Conservation (phyloP, 1,284 basidiomycete genomes). For the Rhodotorula sp. region DNA sequence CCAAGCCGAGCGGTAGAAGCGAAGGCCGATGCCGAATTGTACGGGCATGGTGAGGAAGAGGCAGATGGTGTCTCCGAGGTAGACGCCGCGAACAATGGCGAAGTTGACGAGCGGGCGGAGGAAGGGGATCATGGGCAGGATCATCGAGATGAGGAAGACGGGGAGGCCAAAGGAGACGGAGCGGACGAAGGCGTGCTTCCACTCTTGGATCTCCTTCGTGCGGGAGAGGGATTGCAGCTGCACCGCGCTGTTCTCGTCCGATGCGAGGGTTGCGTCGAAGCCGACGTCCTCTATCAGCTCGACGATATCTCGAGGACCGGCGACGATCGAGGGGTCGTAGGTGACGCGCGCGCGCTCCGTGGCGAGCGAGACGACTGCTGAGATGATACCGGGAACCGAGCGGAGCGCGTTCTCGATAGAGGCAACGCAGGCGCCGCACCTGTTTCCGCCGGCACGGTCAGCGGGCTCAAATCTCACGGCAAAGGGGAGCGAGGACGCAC, state of each 20-base stretch:
- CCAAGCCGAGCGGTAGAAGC: constrained; percentile 86
- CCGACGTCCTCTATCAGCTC: constrained; percentile 83
- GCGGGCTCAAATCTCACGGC: constrained; percentile 56
- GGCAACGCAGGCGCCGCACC: constrained; percentile 62
- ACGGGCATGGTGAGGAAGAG: constrained; percentile 84
- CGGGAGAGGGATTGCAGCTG: constrained; percentile 87
- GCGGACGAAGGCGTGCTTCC: constrained; percentile 77
- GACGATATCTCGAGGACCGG: constrained; percentile 79
- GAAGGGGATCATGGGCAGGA: constrained; percentile 69
- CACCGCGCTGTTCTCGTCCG: constrained; percentile 75
- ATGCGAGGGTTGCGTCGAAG: constrained; percentile 78
- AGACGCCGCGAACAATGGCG: constrained; percentile 64
- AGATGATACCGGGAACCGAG: constrained; percentile 69
- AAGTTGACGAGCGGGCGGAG: constrained; percentile 56
- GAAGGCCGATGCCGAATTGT: constrained; percentile 85
- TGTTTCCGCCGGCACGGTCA: constrained; percentile 2
- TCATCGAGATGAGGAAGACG: constrained; percentile 89
- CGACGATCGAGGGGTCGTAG: constrained; percentile 66
- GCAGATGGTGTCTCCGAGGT: constrained; percentile 78
- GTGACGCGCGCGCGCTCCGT: constrained; percentile 71
- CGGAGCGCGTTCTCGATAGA: constrained; percentile 71
- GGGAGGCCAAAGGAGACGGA: constrained; percentile 80
- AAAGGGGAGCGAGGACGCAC: constrained; percentile 54
- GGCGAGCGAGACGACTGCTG: constrained; percentile 67
- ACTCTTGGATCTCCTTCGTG: constrained; percentile 86